Base-by-base conservation (phyloP, 345 rosid genomes). In the Bruguiera parviflora region DNA sequence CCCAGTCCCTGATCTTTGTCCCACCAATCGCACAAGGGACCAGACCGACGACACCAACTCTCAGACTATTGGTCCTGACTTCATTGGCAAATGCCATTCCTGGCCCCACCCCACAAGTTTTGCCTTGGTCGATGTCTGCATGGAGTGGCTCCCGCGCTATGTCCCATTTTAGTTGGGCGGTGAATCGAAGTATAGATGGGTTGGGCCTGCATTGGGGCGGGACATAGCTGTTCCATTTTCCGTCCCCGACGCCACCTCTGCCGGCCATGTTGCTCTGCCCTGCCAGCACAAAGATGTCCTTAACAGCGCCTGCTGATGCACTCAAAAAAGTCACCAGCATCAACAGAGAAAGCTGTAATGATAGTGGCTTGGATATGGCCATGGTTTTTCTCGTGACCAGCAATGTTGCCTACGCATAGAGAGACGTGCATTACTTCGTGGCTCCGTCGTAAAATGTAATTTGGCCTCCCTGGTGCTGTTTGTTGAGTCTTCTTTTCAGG, bases 221-320 rank as follows among this genome's bases (percentile, higher is more conserved):
- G 15, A 76, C 53, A 39, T 39, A n/a, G 64, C 71, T 47, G 64
- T 76, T 61, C 79, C 79, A 70, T 49, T 37, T 71, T 59, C 67
- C 68, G 22, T 39, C 27, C 0, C 53, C 61, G 47, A 70, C 71
- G 1, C 75, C 79, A 6, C 79, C 75, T 29, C 68, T 43, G 32
- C 79, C 79, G 5, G 72, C 75, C 79, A 76, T 76, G 72, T 76
- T 76, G 75, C 75, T 70, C 33, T 71, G 71, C 22, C 79, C 79
- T 24, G 64, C 75, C 3, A 75, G 67, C 4, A 77, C 59, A 25
- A 59, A 75, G 18, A 64, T 67, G 69, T 75, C 81, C 57, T 19
- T 53, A 3, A 75, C 71, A 56, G 22, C 1, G 2, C 13, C 60
- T 49, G 52, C 5, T 5, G 27, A 52, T 16, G 65, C 71, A 32